Conservation (phyloP, 805 yeast genomes). For the Wickerhamomyces ciferrii region DNA sequence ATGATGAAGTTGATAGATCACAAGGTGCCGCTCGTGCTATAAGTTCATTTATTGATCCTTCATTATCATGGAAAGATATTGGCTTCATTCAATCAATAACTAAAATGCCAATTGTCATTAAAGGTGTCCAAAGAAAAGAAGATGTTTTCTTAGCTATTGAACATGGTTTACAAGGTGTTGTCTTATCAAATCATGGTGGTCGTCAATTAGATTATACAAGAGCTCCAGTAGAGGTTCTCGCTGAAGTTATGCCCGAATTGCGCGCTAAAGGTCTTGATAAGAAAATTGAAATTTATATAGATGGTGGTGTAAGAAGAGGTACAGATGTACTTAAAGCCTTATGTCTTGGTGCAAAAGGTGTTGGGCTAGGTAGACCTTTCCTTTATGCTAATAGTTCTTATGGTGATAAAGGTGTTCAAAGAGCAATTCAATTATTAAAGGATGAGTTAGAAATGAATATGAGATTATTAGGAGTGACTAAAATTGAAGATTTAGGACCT, state of each 20-base stretch:
- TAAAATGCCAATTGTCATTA: conserved; percentile 61
- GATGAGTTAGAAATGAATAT: conserved; percentile 73
- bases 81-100: conserved; percentile 50
- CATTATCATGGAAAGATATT: conserved; percentile 61
- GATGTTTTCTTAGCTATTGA: conserved; percentile 74
- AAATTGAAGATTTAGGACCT: conserved; percentile 53
- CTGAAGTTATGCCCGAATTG: conserved; percentile 58
- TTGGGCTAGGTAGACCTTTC: conserved; percentile 66
- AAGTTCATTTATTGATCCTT: conserved; percentile 77
- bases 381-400: conserved; percentile 58
- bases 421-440: conserved; percentile 54
- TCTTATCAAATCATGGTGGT: conserved; percentile 86
- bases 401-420: conserved; percentile 61
- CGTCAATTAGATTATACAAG: conserved; percentile 79
- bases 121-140: conserved; percentile 82
- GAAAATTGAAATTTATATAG: conserved; percentile 52
- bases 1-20: conserved; percentile 49
- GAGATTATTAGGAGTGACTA: conserved; percentile 72
- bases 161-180: conserved; percentile 71
- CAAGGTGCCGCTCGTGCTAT: conserved; percentile 88
- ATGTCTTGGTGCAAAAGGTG: conserved; percentile 67
- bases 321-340: conserved; percentile 62
- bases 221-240: conserved; percentile 71
- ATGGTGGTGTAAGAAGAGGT: conserved; percentile 69
- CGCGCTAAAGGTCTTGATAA: conserved; percentile 40